These are phyloP conservation scores for Candida easanensis DNA, from an alignment of 805 yeast species.

Conservation along the genomic window DNA sequence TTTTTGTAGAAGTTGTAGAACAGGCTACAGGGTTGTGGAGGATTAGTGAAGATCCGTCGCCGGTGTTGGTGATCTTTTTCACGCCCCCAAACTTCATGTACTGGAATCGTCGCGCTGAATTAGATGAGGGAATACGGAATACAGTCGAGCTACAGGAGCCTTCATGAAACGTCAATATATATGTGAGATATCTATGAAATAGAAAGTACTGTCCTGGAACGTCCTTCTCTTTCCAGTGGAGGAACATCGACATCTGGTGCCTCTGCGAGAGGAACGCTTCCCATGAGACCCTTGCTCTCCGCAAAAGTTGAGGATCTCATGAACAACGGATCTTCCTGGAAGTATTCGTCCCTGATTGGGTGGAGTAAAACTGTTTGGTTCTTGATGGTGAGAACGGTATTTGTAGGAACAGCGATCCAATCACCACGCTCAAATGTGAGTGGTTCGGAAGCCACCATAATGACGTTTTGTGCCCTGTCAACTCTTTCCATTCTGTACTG, in stretches of 20 bases:
- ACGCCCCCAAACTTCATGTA: too few species aligned
- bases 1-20: too few species aligned
- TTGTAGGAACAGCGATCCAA: slow-evolving; percentile 96
- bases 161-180: too few species aligned
- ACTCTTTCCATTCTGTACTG: slow-evolving; percentile 91
- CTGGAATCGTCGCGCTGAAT: too few species aligned
- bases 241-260: slow-evolving; percentile 56
- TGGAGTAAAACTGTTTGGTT: slow-evolving; percentile 86
- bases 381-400: slow-evolving; percentile 76
- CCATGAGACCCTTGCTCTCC: slow-evolving; percentile 88
- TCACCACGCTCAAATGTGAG: slow-evolving; percentile 94
- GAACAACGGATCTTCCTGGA: slow-evolving; percentile 64
- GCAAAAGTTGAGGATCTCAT: slow-evolving; percentile 79
- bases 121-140: too few species aligned
- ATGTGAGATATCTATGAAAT: background rate
- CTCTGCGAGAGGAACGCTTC: slow-evolving; percentile 75
- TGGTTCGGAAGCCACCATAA: slow-evolving; percentile 97
- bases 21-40: too few species aligned
- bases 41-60: too few species aligned
- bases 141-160: too few species aligned
- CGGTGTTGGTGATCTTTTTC: too few species aligned
- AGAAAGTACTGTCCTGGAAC: slow-evolving; percentile 34
- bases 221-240: slow-evolving; percentile 77
- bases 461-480: slow-evolving; percentile 88
- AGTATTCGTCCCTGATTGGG: slow-evolving; percentile 89